These are phyloP conservation scores for Lactarius vividus DNA, from an alignment of 768 basidiomycete species.

Conservation along the genomic window DNA sequence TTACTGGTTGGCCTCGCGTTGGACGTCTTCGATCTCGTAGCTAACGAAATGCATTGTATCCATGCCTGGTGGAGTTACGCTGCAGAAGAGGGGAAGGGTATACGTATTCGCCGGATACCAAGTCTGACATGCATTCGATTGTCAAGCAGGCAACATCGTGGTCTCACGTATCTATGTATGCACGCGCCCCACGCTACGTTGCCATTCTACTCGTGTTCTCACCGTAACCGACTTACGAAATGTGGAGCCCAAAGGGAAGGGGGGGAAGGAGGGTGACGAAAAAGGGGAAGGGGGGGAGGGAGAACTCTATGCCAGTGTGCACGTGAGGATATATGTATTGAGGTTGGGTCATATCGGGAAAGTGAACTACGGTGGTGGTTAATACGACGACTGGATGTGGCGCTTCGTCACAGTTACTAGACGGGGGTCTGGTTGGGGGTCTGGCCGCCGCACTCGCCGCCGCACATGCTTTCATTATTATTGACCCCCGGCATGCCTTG, in stretches of 20 bases:
- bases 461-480: conserved; percentile 9
- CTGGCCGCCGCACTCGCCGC: conserved; percentile 1
- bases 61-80: conserved; percentile 19
- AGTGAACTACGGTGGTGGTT: conserved; percentile 13
- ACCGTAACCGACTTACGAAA: neutral
- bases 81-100: conserved; percentile 4
- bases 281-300: neutral
- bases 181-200: neutral
- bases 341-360: conserved; percentile 16
- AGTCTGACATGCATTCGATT: conserved; percentile 6
- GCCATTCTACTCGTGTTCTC: neutral
- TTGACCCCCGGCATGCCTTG: conserved; percentile 7
- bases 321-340: neutral
- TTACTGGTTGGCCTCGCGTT: conserved; percentile 21
- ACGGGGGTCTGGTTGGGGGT: conserved; percentile 5
- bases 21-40: conserved; percentile 17
- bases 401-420: conserved; percentile 12
- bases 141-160: conserved; percentile 3
- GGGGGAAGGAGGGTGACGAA: neutral
- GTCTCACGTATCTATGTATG: neutral
- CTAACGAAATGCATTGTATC: conserved; percentile 14
- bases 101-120: conserved; percentile 18
- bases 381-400: conserved; percentile 10
- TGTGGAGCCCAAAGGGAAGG: neutral
- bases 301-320: neutral